Evolutionary conservation across 106 monocot species (phyloP), one percentile per base, ranked within the genome.

Genomic region (Acorus gramineus): DNA sequence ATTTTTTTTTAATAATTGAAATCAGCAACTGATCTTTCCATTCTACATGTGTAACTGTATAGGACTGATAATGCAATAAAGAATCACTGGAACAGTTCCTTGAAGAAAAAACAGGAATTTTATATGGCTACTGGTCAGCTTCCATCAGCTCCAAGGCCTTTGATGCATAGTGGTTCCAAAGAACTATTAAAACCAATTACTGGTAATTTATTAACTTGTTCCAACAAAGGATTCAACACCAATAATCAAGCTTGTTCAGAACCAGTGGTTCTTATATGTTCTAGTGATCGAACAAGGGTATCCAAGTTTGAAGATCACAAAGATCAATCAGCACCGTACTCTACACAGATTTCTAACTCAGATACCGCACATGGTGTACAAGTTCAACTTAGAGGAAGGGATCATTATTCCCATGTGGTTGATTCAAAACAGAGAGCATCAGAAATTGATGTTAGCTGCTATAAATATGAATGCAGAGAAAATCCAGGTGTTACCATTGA

Each of bases 21-120:
- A n/a, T 73, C 6, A 49, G 12, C 4, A 2, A 3, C 60, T 59
- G 4, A 52, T 0, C 6, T 46, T 6, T 8, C 6, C 42, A 11
- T 46, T 63, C 52, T 4, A 10, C 9, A 43, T 28, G 45, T 42
- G 46, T 73, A 62, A 66, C 43, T 64, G 48, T 66, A 7, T 69
- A 87, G 92, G 85, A 87, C 87, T 47, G 87, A 93, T 65, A 93
- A 93, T 61, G 68, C 85, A 4, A 93, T 93, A 79, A 93, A 93
- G 67, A 87, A 93, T 66, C 92, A 93, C 68, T 93, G 92, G 92
- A 87, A 93, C 53, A 84, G 92, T 67, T 93, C 87, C 48, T 74
- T 93, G 57, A 93, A 82, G 82, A 93, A 87, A 76, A 87, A 81
- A 69, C 61, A 78, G 50, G 92, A 93, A 57, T 76, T 77, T 28